Evolutionary conservation across 331 rosid species (phyloP).

Genomic region (Ulmus americana): DNA sequence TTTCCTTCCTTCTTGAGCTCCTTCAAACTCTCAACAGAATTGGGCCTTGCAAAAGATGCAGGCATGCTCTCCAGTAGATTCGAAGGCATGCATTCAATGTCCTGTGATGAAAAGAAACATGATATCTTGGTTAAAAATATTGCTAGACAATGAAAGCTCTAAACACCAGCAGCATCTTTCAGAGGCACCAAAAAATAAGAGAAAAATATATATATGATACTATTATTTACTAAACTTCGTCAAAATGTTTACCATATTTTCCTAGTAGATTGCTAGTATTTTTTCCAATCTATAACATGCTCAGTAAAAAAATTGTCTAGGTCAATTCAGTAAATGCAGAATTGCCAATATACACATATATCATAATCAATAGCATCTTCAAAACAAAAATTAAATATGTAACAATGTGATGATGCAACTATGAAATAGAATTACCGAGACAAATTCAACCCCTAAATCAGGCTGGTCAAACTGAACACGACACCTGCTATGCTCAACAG

Average conservation of each 20-base stretch:
- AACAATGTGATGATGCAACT: not conserved
- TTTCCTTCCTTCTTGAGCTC: slow-evolving; percentile 48
- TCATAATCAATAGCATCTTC: not conserved
- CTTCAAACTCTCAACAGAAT: slow-evolving; percentile 35
- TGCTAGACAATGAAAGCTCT: too few relatives aligned
- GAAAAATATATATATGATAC: too few relatives aligned
- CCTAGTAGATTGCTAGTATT: too few relatives aligned
- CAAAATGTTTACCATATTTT: too few relatives aligned
- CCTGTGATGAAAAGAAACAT: slow-evolving; percentile 44
- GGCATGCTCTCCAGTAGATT: slow-evolving; percentile 72
- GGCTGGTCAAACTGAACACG: slow-evolving; percentile 76
- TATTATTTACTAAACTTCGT: too few relatives aligned
- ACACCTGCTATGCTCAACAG: slow-evolving; percentile 59
- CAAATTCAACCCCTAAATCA: slow-evolving; percentile 76
- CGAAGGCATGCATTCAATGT: slow-evolving; percentile 90
- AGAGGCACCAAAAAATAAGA: too few relatives aligned
- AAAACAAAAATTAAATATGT: not conserved
- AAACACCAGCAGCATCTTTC: too few relatives aligned
- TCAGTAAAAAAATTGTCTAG: not conserved
- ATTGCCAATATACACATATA: not conserved
- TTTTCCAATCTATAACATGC: too few relatives aligned
- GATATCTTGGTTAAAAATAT: not conserved
- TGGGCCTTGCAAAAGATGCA: slow-evolving; percentile 48
- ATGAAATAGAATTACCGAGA: slow-evolving; percentile 52
- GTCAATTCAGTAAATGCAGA: not conserved